These are phyloP conservation scores for Pyrenophora tritici-repentis DNA, from an alignment of 2,329 filamentous ascomycete genomes.

Conservation along the genomic window DNA sequence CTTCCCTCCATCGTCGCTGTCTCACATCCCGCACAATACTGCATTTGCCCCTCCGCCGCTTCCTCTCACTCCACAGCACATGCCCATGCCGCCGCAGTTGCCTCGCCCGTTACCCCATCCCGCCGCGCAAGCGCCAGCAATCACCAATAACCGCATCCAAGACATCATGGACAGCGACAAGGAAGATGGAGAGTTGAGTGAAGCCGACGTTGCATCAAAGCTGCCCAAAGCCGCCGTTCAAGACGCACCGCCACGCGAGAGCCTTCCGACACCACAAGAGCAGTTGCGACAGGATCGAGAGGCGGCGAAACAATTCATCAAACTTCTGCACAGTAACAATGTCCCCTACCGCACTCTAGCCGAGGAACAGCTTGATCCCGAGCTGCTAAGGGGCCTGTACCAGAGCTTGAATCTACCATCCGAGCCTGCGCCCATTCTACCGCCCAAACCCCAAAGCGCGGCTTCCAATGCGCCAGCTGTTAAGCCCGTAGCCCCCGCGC, in stretches of 20 bases:
- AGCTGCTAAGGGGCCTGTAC: conserved; percentile 36
- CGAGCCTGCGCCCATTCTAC: conserved; percentile 30
- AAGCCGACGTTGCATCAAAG: conserved; percentile 46
- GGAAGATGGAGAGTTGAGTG: conserved; percentile 80
- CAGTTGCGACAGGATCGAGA: conserved; percentile 33
- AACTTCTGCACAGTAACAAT: conserved; percentile 59
- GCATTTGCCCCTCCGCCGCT: not conserved
- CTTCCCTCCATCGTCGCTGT: conserved; percentile 30
- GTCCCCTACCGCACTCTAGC: conserved; percentile 73
- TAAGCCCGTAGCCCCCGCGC: conserved; percentile 8
- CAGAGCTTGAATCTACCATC: conserved; percentile 36
- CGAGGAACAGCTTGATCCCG: conserved; percentile 33
- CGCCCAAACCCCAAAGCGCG: conserved; percentile 22
- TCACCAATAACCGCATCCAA: conserved; percentile 31
- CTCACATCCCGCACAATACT: conserved; percentile 22
- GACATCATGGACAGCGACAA: conserved; percentile 51
- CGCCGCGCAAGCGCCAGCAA: conserved; percentile 4
- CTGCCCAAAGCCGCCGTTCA: conserved; percentile 20
- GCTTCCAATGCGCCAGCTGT: conserved; percentile 9
- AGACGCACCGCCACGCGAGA: conserved; percentile 7
- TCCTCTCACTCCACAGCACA: conserved; percentile 25
- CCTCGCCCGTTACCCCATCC: conserved; percentile 15
- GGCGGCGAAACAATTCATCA: conserved; percentile 45
- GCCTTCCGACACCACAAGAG: conserved; percentile 9
- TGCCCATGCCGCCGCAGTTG: conserved; percentile 21